Base-by-base conservation (phyloP, 495 filamentous ascomycete genomes). In the Penicillium cosmopolitanum region DNA sequence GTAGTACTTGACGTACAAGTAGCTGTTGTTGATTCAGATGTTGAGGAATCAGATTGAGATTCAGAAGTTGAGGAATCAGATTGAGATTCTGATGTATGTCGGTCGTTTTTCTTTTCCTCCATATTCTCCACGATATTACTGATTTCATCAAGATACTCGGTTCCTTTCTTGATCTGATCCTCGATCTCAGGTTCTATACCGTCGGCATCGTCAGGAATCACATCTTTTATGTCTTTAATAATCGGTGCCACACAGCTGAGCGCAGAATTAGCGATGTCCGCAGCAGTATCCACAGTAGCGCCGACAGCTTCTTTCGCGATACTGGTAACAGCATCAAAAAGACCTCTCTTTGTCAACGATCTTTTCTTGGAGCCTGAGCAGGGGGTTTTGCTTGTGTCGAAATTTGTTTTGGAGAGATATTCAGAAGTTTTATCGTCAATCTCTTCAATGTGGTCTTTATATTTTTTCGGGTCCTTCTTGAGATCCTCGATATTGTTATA, bases 61-160 rank as follows among this genome's bases (percentile, higher is more conserved):
- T n/a, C n/a, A n/a, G n/a, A n/a, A n/a, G n/a, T n/a, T n/a, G 34
- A 21, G 21, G 21, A 21, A 21, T 21, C 23, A 28, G 48, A 51
- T 10, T 25, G 13, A 3, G 48, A 51, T 11, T 21, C 21, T 0
- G 48, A 51, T 4, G 15, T 51, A 3, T 51, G 19, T 8, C 28
- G 7, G 5, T 51, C 48, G 7, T 31, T 13, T 1, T 51, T 1
- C 48, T 51, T 51, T 9, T 31, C 28, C 23, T 51, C 19, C 48
- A 51, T 23, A 28, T 31, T 15, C 13, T 21, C 28, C 2, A 51
- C 48, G 23, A 51, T 51, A n/a, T 51, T 28, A 28, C 48, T 31
- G 48, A 51, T 51, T n/a, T 51, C 48, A 12, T 51, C 23, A 16
- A 51, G 48, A 31, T 51, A 51, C 48, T 51, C 48, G n/a, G 48